phyloP scores from a whole-genome alignment of 176 grass and related monocot genomes.

The barley (Hordeum vulgare) region MorexV3_pseudomolecules_assembly NC_058522.1:424213097-424213596 shows the following conservation, averaged over 20 bases:
- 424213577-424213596: constrained; percentile 50
- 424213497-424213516: constrained; percentile 71
- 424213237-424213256: constrained; percentile 74
- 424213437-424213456: constrained; percentile 37
- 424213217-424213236: constrained; percentile 86
- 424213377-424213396: neutral
- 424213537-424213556: constrained; percentile 58
- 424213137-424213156: constrained; percentile 66
- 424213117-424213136: constrained; percentile 73
- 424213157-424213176: constrained; percentile 68
- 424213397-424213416: constrained; percentile 24
- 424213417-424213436: constrained; percentile 55
- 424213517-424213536: constrained; percentile 74
- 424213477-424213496: constrained; percentile 54
- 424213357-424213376: neutral
- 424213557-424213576: constrained; percentile 60
- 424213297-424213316: neutral
- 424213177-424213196: constrained; percentile 66
- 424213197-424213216: constrained; percentile 85
- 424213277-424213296: neutral
- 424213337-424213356: neutral
- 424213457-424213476: constrained; percentile 52
- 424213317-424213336: neutral
- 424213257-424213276: constrained; percentile 67
- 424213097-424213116: constrained; percentile 58